Evolutionary conservation across 768 basidiomycete species (phyloP).

Genomic region (Cyclocybe aegerita): DNA sequence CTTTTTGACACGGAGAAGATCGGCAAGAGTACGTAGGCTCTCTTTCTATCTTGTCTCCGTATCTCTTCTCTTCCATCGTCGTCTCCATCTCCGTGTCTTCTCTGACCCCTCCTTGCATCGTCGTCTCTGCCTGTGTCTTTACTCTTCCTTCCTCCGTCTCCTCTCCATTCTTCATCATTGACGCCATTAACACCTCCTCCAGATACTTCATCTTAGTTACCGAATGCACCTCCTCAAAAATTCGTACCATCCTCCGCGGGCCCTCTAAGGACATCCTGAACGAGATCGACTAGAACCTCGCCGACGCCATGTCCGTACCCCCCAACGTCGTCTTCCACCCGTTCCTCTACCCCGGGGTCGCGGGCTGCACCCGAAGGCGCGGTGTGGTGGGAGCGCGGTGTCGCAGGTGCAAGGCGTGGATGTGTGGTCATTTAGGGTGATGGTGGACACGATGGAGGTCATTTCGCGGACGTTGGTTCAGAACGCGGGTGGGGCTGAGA

Average conservation of each 20-base stretch:
- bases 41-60: too few species aligned
- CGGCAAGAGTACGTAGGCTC: too few species aligned
- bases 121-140: too few species aligned
- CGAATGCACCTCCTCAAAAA: constrained; percentile 87
- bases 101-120: too few species aligned
- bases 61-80: too few species aligned
- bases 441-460: constrained; percentile 96
- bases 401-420: constrained; percentile 59
- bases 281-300: constrained; percentile 95
- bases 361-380: too few species aligned
- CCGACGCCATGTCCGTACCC: constrained; percentile 96
- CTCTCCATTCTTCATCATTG: too few species aligned
- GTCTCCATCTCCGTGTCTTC: too few species aligned
- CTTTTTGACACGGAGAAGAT: too few species aligned
- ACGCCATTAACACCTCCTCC: too few species aligned
- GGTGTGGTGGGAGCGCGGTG: constrained; percentile 50
- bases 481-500: constrained; percentile 94
- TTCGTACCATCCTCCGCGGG: constrained; percentile 95
- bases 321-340: constrained; percentile 98
- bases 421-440: constrained; percentile 87
- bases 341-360: constrained; percentile 89
- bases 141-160: too few species aligned
- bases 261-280: constrained; percentile 97
- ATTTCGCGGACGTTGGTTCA: constrained; percentile 94
- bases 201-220: constrained; percentile 68